Evolutionary conservation across 257 asterid species (phyloP).

Genomic region (Ballota nigra): DNA sequence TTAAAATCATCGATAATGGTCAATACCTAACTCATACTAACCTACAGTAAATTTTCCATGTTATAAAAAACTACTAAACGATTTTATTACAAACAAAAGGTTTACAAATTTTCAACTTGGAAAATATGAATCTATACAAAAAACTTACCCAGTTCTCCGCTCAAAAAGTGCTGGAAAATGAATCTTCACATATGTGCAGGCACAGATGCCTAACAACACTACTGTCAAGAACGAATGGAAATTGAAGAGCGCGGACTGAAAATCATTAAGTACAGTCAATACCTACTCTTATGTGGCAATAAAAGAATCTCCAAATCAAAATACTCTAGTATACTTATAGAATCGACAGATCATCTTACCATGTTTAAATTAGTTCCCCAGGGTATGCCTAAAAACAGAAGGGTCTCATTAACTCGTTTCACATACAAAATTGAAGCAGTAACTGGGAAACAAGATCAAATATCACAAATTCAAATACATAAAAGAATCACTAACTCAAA

Average conservation of each 20-base stretch:
- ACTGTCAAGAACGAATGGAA: slow-evolving; percentile 90
- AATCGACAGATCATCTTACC: slow-evolving; percentile 29
- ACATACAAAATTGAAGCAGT: slow-evolving; percentile 2
- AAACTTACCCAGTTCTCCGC: slow-evolving; percentile 82
- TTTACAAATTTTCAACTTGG: background rate
- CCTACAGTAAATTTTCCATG: background rate
- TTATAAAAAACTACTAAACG: background rate
- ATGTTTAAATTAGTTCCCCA: slow-evolving; percentile 22
- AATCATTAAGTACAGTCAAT: slow-evolving; percentile 30
- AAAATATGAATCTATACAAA: background rate
- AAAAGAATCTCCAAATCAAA: background rate
- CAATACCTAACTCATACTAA: background rate
- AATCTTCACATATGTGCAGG: slow-evolving; percentile 86
- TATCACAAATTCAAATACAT: too few species aligned
- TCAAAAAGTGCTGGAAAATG: slow-evolving; percentile 91
- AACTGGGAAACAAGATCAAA: background rate
- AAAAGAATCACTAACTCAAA: background rate
- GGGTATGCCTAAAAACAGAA: slow-evolving; percentile 16
- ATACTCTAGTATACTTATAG: background rate
- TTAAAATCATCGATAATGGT: background rate
- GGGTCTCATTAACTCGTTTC: background rate
- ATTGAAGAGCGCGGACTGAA: slow-evolving; percentile 84
- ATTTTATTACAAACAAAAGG: background rate
- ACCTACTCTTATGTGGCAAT: background rate
- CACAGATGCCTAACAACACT: slow-evolving; percentile 83